A percentile compares a stretch with the other conserved stretches of the same genome.
Evolutionary conservation across 768 basidiomycete species (phyloP).

Genomic region (Lentinula sp.): DNA sequence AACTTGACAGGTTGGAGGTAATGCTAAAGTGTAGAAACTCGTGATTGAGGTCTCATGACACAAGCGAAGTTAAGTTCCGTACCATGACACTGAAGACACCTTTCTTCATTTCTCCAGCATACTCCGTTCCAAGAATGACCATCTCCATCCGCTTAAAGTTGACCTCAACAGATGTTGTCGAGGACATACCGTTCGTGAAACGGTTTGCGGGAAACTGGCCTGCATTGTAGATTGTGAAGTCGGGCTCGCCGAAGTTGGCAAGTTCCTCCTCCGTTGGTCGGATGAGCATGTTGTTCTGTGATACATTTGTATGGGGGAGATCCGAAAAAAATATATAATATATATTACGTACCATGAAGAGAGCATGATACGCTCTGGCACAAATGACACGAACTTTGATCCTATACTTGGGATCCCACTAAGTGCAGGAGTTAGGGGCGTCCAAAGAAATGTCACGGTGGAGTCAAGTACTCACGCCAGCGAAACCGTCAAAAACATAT

Average conservation of each 20-base stretch:
- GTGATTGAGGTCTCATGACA: constrained; percentile 6
- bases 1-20: constrained; percentile 99
- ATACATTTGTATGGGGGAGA: neutral
- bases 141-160: constrained; percentile 99
- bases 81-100: constrained; percentile 99
- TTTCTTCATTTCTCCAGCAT: constrained; percentile 99
- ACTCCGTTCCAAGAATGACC: constrained; percentile 98
- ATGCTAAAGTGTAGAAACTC: constrained; percentile 44
- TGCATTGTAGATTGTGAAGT: constrained; percentile 99
- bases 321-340: constrained; percentile 11
- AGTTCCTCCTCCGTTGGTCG: constrained; percentile 95
- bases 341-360: constrained; percentile 80
- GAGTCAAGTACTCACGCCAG: constrained; percentile 53
- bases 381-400: constrained; percentile 99
- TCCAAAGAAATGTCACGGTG: neutral
- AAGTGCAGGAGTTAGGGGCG: constrained; percentile 9
- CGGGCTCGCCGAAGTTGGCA: constrained; percentile 91
- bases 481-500: constrained; percentile 95
- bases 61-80: constrained; percentile 11
- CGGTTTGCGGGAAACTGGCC: constrained; percentile 99
- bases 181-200: constrained; percentile 99
- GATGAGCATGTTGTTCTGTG: constrained; percentile 97
- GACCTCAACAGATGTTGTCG: constrained; percentile 97
- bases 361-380: constrained; percentile 95
- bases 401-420: constrained; percentile 99